Percentiles rank a stretch among this genome's conserved stretches.
Evolutionary conservation across 805 yeast genomes (phyloP).

Genomic region (Saccharomycopsis vini): DNA sequence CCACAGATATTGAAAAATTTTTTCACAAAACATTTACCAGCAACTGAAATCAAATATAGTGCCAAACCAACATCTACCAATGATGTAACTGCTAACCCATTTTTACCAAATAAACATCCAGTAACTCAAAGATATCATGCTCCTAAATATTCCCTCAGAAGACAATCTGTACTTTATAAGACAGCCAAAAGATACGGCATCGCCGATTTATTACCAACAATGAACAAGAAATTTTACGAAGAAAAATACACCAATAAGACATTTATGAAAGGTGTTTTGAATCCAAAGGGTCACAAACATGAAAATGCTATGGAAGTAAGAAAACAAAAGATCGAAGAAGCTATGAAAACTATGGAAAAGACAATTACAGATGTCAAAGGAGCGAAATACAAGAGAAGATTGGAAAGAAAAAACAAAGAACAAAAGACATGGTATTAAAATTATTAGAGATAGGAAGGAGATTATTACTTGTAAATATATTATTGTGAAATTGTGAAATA

Average conservation of each 20-base stretch:
- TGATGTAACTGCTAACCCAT: slow-evolving; percentile 76
- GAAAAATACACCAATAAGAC: slow-evolving; percentile 65
- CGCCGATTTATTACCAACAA: slow-evolving; percentile 62
- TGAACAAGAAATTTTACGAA: slow-evolving; percentile 49
- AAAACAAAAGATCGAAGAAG: slow-evolving; percentile 52
- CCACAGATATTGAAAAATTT: slow-evolving; percentile 29
- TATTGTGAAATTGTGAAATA: no score
- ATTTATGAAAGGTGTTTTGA: slow-evolving; percentile 66
- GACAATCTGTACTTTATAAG: slow-evolving; percentile 77
- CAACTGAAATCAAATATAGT: slow-evolving; percentile 64
- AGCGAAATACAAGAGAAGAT: slow-evolving; percentile 34
- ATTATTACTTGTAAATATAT: no score
- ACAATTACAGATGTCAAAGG: slow-evolving; percentile 60
- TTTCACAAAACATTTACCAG: slow-evolving; percentile 69
- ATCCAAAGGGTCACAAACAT: slow-evolving; percentile 75
- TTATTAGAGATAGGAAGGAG: no score
- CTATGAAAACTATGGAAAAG: slow-evolving; percentile 58
- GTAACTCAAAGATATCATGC: slow-evolving; percentile 69
- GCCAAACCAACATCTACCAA: slow-evolving; percentile 52
- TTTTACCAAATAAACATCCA: slow-evolving; percentile 76
- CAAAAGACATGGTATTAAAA: background rate
- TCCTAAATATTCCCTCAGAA: slow-evolving; percentile 70
- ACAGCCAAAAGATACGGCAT: slow-evolving; percentile 77
- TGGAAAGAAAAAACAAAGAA: slow-evolving; percentile 33
- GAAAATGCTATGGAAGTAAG: slow-evolving; percentile 59